These are phyloP conservation scores for Penicillium sp. DNA, from an alignment of 2,329 filamentous ascomycete genomes.

Conservation along the genomic window DNA sequence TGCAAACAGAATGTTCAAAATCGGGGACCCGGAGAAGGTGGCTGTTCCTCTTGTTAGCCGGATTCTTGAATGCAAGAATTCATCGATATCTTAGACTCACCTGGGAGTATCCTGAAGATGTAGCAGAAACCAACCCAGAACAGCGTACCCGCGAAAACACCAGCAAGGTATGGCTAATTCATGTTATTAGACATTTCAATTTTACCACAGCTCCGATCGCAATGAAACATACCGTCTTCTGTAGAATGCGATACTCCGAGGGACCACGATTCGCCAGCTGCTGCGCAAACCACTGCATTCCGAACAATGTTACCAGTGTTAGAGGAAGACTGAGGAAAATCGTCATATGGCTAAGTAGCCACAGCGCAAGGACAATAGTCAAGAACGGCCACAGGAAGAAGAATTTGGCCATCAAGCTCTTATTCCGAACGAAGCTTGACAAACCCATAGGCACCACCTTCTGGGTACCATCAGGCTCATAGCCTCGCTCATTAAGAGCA, in stretches of 20 bases:
- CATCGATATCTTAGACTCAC: slow-evolving; percentile 50
- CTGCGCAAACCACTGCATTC: slow-evolving; percentile 76
- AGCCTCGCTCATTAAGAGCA: slow-evolving; percentile 82
- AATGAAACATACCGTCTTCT: slow-evolving; percentile 72
- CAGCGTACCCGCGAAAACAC: slow-evolving; percentile 86
- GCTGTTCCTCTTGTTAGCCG: slow-evolving; percentile 44
- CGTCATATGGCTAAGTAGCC: slow-evolving; percentile 73
- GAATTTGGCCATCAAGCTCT: slow-evolving; percentile 78
- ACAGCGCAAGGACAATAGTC: slow-evolving; percentile 71
- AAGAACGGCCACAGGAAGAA: slow-evolving; percentile 88
- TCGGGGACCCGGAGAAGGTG: slow-evolving; percentile 67
- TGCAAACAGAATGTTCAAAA: slow-evolving; percentile 78
- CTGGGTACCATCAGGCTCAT: slow-evolving; percentile 75
- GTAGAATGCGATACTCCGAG: slow-evolving; percentile 83
- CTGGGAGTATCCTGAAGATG: slow-evolving; percentile 72
- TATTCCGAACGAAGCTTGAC: slow-evolving; percentile 73
- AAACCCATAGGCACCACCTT: slow-evolving; percentile 74
- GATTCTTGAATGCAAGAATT: not conserved
- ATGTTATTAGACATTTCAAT: slow-evolving; percentile 9
- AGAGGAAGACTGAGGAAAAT: slow-evolving; percentile 78
- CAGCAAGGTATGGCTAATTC: slow-evolving; percentile 81
- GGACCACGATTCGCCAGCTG: slow-evolving; percentile 82
- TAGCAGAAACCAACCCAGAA: slow-evolving; percentile 81
- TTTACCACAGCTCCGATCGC: no score
- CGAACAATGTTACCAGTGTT: slow-evolving; percentile 65